Conservation (phyloP, 495 filamentous ascomycete species). For the Xylaria castorea region DNA sequence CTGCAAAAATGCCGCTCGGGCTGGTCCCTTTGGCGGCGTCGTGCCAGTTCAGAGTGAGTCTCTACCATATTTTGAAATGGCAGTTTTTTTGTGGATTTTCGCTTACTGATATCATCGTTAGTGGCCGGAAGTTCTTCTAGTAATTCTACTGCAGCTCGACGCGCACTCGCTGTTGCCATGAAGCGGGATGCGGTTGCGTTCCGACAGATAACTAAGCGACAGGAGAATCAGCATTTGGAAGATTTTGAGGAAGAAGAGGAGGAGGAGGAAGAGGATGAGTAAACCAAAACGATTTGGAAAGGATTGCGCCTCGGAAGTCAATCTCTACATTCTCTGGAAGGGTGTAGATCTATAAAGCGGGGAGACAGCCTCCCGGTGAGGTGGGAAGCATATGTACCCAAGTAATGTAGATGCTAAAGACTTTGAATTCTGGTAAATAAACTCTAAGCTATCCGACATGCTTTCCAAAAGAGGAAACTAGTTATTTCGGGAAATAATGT, state of each 20-base stretch:
- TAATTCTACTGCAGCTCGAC: slow-evolving; percentile 29
- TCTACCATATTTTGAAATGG: not conserved
- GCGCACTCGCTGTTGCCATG: slow-evolving; percentile 30
- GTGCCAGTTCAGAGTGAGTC: slow-evolving; percentile 56
- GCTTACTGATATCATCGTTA: slow-evolving; percentile 25
- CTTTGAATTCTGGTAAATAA: not conserved
- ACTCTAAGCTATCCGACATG: not conserved
- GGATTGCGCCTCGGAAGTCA: not conserved
- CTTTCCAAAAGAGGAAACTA: not conserved
- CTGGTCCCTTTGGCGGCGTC: slow-evolving; percentile 61
- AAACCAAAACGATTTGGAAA: not conserved
- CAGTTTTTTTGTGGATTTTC: not conserved
- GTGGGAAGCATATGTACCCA: not conserved
- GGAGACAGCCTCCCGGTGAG: slow-evolving; percentile 8
- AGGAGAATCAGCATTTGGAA: not conserved
- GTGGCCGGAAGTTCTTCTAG: slow-evolving; percentile 27
- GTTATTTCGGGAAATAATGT: not conserved
- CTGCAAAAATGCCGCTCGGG: slow-evolving; percentile 57
- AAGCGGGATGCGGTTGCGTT: slow-evolving; percentile 25
- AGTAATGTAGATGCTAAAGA: not conserved
- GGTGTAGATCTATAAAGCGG: not conserved
- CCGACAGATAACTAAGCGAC: slow-evolving; percentile 20
- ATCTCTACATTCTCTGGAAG: slow-evolving; percentile 8
- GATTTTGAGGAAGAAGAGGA: slow-evolving; percentile 3
- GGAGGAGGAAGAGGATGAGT: not conserved